phyloP scores from a whole-genome alignment of 129 eudicot species.

The Flaveria brownii region DNA sequence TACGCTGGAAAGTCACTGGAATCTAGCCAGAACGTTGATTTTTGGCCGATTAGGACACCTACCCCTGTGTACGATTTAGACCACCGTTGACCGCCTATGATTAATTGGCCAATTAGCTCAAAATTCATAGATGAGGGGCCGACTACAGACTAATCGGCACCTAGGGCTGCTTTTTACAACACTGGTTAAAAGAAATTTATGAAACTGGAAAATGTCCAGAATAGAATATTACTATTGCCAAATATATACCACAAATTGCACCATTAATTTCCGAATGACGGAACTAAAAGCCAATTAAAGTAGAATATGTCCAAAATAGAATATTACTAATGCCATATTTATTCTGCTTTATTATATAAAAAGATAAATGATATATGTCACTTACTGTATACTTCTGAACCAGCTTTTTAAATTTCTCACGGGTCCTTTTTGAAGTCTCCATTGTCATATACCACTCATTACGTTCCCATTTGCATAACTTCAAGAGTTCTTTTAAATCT shows the following conservation, averaged over 20 bases:
- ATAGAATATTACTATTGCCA: too few species aligned
- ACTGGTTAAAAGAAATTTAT: not conserved
- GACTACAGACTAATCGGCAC: too few species aligned
- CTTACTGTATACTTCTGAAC: conserved; percentile 83
- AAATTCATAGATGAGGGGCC: too few species aligned
- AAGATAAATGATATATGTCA: not conserved
- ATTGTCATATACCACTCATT: conserved; percentile 50
- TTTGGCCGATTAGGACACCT: too few species aligned
- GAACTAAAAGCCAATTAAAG: not conserved
- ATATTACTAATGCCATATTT: not conserved
- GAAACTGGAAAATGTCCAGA: not conserved
- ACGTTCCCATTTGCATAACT: conserved; percentile 73
- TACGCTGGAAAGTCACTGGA: too few species aligned
- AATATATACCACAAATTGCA: not conserved
- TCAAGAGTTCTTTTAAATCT: conserved; percentile 63
- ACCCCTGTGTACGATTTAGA: too few species aligned
- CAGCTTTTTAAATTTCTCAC: conserved; percentile 72
- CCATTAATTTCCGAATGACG: not conserved
- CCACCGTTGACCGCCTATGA: too few species aligned
- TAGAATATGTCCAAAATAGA: not conserved
- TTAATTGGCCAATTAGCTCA: too few species aligned
- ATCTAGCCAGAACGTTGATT: too few species aligned
- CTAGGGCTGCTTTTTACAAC: too few species aligned
- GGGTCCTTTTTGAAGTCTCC: conserved; percentile 62
- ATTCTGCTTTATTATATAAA: not conserved